Base-by-base conservation (phyloP, 345 rosid genomes). In the Litchi chinensis region DNA sequence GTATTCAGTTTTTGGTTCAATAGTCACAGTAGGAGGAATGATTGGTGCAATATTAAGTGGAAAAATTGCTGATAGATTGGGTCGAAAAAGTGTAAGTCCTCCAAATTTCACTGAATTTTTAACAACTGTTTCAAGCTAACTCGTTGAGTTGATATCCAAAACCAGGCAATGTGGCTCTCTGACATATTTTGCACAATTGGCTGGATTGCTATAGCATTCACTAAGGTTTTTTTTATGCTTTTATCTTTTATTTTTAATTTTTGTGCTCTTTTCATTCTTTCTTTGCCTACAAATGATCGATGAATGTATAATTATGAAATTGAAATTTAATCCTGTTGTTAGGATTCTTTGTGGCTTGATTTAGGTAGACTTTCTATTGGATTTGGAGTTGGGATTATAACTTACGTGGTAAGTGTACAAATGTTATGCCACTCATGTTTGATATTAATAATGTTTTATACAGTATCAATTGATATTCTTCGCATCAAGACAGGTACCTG, bases 1-100 rank as follows among this genome's bases (percentile, higher is more conserved):
- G 94, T 89, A 80, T 74, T 91, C 94, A 0, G 37, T 88, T 63
- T 91, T 91, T 71, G 92, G 88, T 5, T 91, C 91, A 48, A 21
- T 89, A 40, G 10, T 86, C 79, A 86, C 91, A 7, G 59, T 89
- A 52, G 94, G 92, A 83, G 91, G 86, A 63, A 82, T 91, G 89
- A 22, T 85, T 6, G 88, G 91, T 39, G 89, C 91, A 74, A 22
- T 88, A 9, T 32, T 81, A 40, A 85, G 91, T 65, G 91, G 90
- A 9, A 88, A 46, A 22, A 46, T 78, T 70, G 76, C 91, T 26
- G 89, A 86, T 63, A 26, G 68, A 2, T 68, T 90, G 26, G 95
- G 93, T 63, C 82, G 88, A 37, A 89, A 76, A 77, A 70, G 79
- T 7, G 92, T 90, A 72, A 21, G 11, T 60, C 26, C 10, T 21